phyloP scores from a whole-genome alignment of 495 filamentous ascomycete species.

The Podospora didyma region DNA sequence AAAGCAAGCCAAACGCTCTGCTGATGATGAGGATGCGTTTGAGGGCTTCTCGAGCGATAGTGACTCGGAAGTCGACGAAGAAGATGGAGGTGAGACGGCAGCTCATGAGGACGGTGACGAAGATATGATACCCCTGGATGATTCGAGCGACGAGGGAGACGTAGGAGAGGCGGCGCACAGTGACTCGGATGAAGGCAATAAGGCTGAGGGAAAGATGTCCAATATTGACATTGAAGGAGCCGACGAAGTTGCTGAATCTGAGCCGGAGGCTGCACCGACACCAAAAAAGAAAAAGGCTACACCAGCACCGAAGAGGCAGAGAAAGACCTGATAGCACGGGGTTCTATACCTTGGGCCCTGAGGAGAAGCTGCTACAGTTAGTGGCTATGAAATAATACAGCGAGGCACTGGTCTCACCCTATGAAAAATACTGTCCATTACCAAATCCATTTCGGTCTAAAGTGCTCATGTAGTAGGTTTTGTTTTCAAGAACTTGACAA shows the following conservation, averaged over 20 bases:
- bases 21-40: slow-evolving; percentile 36
- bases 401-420: no score
- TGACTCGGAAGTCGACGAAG: slow-evolving; percentile 28
- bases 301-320: not conserved
- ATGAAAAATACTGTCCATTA: no score
- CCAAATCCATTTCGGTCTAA: no score
- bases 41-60: slow-evolving; percentile 52
- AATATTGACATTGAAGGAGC: not conserved
- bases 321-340: not conserved
- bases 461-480: no score
- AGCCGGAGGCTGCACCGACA: not conserved
- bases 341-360: no score
- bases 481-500: no score
- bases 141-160: slow-evolving; percentile 35
- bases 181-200: not conserved
- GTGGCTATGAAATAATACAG: no score
- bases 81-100: slow-evolving; percentile 32
- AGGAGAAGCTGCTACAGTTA: no score
- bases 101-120: slow-evolving; percentile 34
- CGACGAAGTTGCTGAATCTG: slow-evolving; percentile 1
- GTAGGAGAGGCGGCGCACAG: not conserved
- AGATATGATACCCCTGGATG: slow-evolving; percentile 51
- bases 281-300: slow-evolving; percentile 1
- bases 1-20: slow-evolving; percentile 20
- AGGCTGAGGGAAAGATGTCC: not conserved